Percentiles rank a stretch among this genome's conserved stretches.
phyloP scores from a whole-genome alignment of 768 basidiomycete genomes.

The Russula sp. region DNA sequence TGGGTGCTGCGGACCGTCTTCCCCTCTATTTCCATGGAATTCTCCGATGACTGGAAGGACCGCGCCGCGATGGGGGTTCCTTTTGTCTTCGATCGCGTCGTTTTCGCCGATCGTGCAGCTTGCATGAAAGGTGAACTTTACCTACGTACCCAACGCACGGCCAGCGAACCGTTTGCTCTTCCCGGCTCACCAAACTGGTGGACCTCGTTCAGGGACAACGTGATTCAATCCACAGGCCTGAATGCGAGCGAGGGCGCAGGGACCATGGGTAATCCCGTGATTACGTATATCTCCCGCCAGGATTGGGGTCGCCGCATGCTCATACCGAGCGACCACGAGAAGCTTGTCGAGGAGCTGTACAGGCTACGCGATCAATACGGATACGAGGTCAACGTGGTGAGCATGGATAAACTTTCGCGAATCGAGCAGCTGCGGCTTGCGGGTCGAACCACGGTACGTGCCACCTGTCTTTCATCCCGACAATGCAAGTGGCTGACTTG shows the following conservation, averaged over 20 bases:
- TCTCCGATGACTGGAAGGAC: constrained; percentile 79
- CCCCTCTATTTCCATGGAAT: constrained; percentile 79
- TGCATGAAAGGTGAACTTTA: constrained; percentile 71
- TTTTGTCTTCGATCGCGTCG: constrained; percentile 82
- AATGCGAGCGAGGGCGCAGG: constrained; percentile 42
- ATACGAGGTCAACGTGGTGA: constrained; percentile 85
- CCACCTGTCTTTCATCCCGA: neutral
- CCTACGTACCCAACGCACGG: constrained; percentile 68
- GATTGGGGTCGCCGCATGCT: constrained; percentile 86
- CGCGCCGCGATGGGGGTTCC: constrained; percentile 64
- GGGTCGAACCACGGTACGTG: constrained; percentile 76
- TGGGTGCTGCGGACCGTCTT: constrained; percentile 77
- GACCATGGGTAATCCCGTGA: constrained; percentile 57
- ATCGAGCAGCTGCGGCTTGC: constrained; percentile 79
- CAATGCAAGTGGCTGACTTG: constrained; percentile 11
- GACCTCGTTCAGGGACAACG: constrained; percentile 68
- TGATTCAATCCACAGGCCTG: constrained; percentile 68
- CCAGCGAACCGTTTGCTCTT: constrained; percentile 69
- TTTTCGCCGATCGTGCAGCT: constrained; percentile 83
- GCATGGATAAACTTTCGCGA: constrained; percentile 76
- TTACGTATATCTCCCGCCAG: constrained; percentile 91
- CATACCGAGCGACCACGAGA: constrained; percentile 69
- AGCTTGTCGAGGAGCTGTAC: constrained; percentile 69
- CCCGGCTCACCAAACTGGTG: constrained; percentile 83
- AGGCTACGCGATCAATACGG: constrained; percentile 67